A percentile compares a stretch with the other conserved stretches of the same genome.
phyloP scores from a whole-genome alignment of 257 asterid species.

The Lavandula angustifolia region DNA sequence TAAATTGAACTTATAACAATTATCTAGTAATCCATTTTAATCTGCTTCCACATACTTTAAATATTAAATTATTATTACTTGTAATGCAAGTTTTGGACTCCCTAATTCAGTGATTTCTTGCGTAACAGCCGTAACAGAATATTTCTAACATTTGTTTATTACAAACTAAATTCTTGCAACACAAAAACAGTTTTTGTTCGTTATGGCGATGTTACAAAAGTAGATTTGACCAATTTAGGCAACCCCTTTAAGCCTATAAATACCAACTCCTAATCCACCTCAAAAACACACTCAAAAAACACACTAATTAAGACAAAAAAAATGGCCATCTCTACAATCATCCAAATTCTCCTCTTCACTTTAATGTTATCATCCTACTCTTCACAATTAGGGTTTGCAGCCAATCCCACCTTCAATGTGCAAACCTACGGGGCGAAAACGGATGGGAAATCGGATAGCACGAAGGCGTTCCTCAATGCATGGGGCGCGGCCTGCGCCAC shows the following conservation, averaged over 20 bases:
- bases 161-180: constrained; percentile 8
- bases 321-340: constrained; percentile 25
- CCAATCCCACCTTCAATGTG: constrained; percentile 38
- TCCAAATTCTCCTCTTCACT: constrained; percentile 27
- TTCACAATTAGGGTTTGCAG: constrained; percentile 24
- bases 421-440: constrained; percentile 45
- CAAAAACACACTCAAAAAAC: constrained; percentile 1
- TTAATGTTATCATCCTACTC: constrained; percentile 15
- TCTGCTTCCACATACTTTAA: background rate
- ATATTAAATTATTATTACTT: too few relatives aligned
- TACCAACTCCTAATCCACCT: constrained; percentile 14
- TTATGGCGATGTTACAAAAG: background rate
- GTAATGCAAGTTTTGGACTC: background rate
- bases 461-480: constrained; percentile 44
- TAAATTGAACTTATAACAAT: too few relatives aligned
- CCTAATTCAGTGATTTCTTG: constrained; percentile 25
- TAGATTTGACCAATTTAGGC: constrained; percentile 26
- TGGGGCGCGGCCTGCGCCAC: constrained; percentile 54
- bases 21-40: too few relatives aligned
- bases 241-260: constrained; percentile 28
- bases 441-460: constrained; percentile 44
- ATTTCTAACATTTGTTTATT: background rate
- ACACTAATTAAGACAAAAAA: background rate
- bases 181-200: constrained; percentile 34
- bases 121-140: constrained; percentile 26